Evolutionary conservation across 2,329 filamentous ascomycete genomes (phyloP).

Genomic region (Raffaelea arxii): DNA sequence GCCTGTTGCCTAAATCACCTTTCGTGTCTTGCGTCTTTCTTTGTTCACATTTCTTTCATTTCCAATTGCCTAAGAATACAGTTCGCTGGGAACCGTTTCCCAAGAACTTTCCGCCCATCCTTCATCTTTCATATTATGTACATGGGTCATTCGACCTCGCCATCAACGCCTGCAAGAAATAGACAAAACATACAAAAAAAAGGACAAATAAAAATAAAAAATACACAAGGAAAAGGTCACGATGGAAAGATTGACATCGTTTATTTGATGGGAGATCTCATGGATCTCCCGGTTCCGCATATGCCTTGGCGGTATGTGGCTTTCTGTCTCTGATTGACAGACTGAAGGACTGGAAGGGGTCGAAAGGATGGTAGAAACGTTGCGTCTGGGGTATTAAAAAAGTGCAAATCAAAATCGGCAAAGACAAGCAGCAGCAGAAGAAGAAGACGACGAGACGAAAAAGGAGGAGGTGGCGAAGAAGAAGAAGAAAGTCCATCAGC

Average conservation of each 20-base stretch:
- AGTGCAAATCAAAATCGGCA: neutral
- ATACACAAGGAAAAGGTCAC: neutral
- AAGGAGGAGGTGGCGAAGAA: neutral
- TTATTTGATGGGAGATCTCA: neutral
- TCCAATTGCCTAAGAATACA: too few relatives aligned
- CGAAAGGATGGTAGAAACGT: too few relatives aligned
- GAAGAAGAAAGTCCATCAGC: neutral
- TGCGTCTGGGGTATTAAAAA: too few relatives aligned
- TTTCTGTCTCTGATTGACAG: neutral
- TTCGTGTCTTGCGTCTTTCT: too few relatives aligned
- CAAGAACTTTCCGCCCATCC: too few relatives aligned
- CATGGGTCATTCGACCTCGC: too few relatives aligned
- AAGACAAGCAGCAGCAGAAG: neutral
- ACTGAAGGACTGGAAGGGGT: neutral
- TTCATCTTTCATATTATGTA: too few relatives aligned
- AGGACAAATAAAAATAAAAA: neutral
- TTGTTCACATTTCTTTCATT: too few relatives aligned
- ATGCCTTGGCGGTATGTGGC: neutral
- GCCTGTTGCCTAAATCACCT: too few relatives aligned
- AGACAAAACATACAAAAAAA: neutral
- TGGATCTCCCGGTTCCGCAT: neutral
- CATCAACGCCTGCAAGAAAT: too few relatives aligned
- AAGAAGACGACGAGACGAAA: neutral
- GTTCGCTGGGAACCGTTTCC: too few relatives aligned
- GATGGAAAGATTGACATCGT: neutral